A percentile compares a stretch with the other conserved stretches of the same genome.
These are phyloP conservation scores for Austroboletus novae-zelandiae DNA, from an alignment of 1,284 basidiomycete species.

Conservation along the genomic window DNA sequence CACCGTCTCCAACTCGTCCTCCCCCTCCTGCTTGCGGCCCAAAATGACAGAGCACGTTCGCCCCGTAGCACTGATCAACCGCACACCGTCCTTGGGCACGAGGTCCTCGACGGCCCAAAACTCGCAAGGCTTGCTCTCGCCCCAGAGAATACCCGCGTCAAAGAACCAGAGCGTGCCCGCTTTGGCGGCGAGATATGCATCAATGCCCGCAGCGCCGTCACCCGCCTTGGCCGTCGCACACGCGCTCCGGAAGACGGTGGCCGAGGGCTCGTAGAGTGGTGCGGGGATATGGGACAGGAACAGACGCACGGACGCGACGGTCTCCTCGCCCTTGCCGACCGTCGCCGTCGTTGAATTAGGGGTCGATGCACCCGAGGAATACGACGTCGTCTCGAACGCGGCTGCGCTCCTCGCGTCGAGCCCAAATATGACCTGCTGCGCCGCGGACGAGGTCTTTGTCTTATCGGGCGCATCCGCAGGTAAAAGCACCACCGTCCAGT, in stretches of 20 bases:
- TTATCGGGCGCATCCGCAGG: conserved; percentile 48
- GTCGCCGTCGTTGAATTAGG: conserved; percentile 18
- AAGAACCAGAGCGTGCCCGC: conserved; percentile 72
- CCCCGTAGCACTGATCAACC: conserved; percentile 62
- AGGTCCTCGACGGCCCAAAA: conserved; percentile 69
- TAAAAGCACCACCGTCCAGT: conserved; percentile 65
- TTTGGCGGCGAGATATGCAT: conserved; percentile 69
- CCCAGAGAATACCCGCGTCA: conserved; percentile 64
- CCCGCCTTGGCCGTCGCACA: conserved; percentile 38
- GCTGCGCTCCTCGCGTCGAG: conserved; percentile 51
- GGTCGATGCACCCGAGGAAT: conserved; percentile 27
- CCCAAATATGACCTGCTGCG: conserved; percentile 60
- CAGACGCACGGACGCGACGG: conserved; percentile 45
- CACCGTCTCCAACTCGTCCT: conserved; percentile 52
- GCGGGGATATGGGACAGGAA: conserved; percentile 52
- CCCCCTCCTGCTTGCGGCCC: conserved; percentile 40
- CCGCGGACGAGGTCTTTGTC: conserved; percentile 31
- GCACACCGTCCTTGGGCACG: conserved; percentile 51
- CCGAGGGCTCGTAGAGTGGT: conserved; percentile 48
- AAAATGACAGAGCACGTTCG: conserved; percentile 63
- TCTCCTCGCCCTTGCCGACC: conserved; percentile 51
- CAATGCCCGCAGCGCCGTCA: conserved; percentile 52
- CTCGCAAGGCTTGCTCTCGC: conserved; percentile 69
- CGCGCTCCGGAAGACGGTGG: conserved; percentile 53
- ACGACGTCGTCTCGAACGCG: conserved; percentile 40